These are phyloP conservation scores for Penicillium crystallinum DNA, from an alignment of 495 filamentous ascomycete genomes.

Conservation along the genomic window DNA sequence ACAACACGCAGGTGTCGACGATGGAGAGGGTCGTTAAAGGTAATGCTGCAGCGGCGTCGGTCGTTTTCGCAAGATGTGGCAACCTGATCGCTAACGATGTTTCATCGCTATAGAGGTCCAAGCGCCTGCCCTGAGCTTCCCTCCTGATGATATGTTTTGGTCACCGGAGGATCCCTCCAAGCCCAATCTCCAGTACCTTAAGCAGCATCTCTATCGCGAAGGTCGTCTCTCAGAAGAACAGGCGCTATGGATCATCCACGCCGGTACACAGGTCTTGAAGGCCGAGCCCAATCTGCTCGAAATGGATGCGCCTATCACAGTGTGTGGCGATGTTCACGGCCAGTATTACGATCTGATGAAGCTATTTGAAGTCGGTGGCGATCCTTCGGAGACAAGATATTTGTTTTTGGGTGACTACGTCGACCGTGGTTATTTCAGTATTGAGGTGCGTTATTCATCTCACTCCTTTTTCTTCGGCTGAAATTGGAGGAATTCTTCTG, in stretches of 20 bases:
- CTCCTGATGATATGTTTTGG: slow-evolving; percentile 74
- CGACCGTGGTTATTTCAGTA: slow-evolving; percentile 96
- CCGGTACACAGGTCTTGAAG: slow-evolving; percentile 75
- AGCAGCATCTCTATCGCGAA: slow-evolving; percentile 97
- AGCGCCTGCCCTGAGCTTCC: slow-evolving; percentile 88
- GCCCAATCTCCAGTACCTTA: slow-evolving; percentile 88
- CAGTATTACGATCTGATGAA: slow-evolving; percentile 99
- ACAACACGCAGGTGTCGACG: slow-evolving; percentile 91
- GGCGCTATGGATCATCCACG: slow-evolving; percentile 87
- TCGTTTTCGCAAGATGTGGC: slow-evolving; percentile 6
- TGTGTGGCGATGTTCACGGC: slow-evolving; percentile 96
- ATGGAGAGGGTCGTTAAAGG: slow-evolving; percentile 96
- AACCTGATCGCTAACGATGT: slow-evolving; percentile 12
- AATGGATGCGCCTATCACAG: slow-evolving; percentile 99
- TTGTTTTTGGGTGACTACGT: slow-evolving; percentile 98
- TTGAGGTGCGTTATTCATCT: slow-evolving; percentile 74
- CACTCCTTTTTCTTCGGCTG: neutral
- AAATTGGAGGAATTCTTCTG: neutral
- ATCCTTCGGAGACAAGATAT: slow-evolving; percentile 92
- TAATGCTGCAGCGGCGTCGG: slow-evolving; percentile 34
- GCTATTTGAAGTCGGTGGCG: slow-evolving; percentile 95
- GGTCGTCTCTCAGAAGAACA: slow-evolving; percentile 95
- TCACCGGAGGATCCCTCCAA: slow-evolving; percentile 78
- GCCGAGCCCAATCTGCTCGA: slow-evolving; percentile 92
- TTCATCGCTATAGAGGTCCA: slow-evolving; percentile 67